Evolutionary conservation across 208 protist genomes (phyloP), one percentile per base, ranked within the genome.

Genomic region (Porcisia deanei): DNA sequence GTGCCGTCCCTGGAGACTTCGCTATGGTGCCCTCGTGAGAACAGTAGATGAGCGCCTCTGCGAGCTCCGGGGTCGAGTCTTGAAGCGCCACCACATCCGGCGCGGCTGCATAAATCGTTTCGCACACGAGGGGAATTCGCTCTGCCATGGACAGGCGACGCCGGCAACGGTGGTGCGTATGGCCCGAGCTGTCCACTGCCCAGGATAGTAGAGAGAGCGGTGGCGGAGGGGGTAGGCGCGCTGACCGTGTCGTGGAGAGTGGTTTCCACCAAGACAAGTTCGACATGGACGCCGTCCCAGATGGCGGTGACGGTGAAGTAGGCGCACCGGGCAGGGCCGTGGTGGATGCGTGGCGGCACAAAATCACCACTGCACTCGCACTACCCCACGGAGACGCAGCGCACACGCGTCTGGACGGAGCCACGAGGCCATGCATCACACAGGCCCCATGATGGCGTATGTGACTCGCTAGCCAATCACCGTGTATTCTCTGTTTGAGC

Each of bases 11-110:
- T 9, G n/a, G n/a, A 12, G 41, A 69, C 20, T 41, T 61, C 16
- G 53, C 59, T 37, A 91, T 30, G 55, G 63, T 59, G 18, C 41
- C 49, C 63, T 67, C 63, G 37, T 45, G n/a, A 14, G 41, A 53
- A 18, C 20, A 63, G 41, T 41, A 58, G 8, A 49, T 59, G 49
- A 93, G 80, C n/a, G 86, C 84, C 25, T 73, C 78, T 1, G 86
- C 85, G 1, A 96, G 67, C 41, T 82, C 85, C 10, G 81, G 69
- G 18, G 83, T 85, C 34, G 90, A 94, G 83, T 93, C 88, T 81
- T 96, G 92, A 59, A 96, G 77, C 3, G 89, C 88, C n/a, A 96
- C 92, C 25, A 96, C 82, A 61, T 96, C 92, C 5, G 92, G 75
- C 1, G 79, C 81, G 57, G 81, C 72, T 8, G 58, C 66, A 3